A percentile compares a stretch with the other conserved stretches of the same genome.
These are phyloP conservation scores for Cymbopogon citratus DNA, from an alignment of 176 grass and related monocot genomes.

Conservation along the genomic window DNA sequence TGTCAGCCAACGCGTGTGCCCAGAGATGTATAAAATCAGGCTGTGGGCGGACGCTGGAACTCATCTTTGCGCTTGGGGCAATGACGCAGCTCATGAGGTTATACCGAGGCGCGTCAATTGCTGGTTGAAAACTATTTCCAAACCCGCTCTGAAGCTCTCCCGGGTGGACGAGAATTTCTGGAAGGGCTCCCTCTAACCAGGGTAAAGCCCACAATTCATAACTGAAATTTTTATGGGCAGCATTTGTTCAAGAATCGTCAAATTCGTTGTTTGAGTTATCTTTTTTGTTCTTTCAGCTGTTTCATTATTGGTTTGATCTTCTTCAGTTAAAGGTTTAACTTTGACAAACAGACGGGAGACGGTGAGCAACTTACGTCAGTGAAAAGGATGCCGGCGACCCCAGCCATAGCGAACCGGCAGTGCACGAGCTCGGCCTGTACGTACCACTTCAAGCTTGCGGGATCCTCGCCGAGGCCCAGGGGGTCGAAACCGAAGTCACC, in stretches of 20 bases:
- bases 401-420: conserved; percentile 71
- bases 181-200: conserved; percentile 10
- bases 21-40: neutral
- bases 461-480: conserved; percentile 74
- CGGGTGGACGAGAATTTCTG: neutral
- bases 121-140: conserved; percentile 88
- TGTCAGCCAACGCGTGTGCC: neutral
- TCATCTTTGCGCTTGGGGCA: conserved; percentile 83
- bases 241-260: too few relatives aligned
- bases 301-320: too few relatives aligned
- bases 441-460: conserved; percentile 59
- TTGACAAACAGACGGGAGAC: too few relatives aligned
- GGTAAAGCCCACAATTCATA: conserved; percentile 2
- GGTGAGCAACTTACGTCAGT: conserved; percentile 34
- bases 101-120: conserved; percentile 86
- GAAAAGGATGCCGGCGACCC: conserved; percentile 51
- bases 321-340: too few relatives aligned
- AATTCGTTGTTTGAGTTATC: too few relatives aligned
- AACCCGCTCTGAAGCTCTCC: conserved; percentile 41
- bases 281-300: too few relatives aligned
- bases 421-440: conserved; percentile 94
- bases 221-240: neutral
- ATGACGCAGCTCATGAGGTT: conserved; percentile 80
- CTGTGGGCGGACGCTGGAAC: neutral
- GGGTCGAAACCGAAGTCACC: conserved; percentile 93